A percentile compares a stretch with the other conserved stretches of the same genome.
These are phyloP conservation scores for Melastoma candidum DNA, from an alignment of 441 rosid species.

Conservation along the genomic window DNA sequence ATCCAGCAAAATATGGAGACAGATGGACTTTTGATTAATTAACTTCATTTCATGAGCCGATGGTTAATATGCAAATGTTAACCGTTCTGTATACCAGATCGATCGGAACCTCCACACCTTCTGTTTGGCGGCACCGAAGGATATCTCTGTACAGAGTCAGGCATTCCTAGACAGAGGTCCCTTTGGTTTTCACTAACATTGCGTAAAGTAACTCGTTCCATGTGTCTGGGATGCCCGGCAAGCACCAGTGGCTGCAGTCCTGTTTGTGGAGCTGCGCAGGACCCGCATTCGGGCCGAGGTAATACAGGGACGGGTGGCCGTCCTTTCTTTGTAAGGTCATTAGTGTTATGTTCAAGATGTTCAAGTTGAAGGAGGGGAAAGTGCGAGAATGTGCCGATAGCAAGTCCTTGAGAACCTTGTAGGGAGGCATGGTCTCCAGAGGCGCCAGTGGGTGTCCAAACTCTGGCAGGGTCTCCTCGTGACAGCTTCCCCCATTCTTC, in stretches of 20 bases:
- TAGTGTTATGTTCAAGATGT: slow-evolving; percentile 50
- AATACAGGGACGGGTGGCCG: slow-evolving; percentile 80
- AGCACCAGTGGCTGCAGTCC: slow-evolving; percentile 99
- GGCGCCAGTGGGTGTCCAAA: slow-evolving; percentile 42
- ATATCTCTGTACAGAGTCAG: too few species aligned
- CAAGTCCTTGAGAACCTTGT: slow-evolving; percentile 35
- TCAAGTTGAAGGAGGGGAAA: slow-evolving; percentile 17
- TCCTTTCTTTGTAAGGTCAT: slow-evolving; percentile 79
- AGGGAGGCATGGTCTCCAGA: slow-evolving; percentile 26
- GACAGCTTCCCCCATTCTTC: slow-evolving; percentile 79
- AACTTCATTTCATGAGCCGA: too few species aligned
- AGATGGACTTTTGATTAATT: too few species aligned
- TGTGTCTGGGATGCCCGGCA: slow-evolving; percentile 88
- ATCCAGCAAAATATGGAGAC: too few species aligned
- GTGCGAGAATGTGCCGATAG: slow-evolving; percentile 30
- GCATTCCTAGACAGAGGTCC: too few species aligned
- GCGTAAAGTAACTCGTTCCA: slow-evolving; percentile 92
- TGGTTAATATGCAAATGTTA: too few species aligned
- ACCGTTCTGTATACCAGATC: too few species aligned
- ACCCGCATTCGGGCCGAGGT: slow-evolving; percentile 35
- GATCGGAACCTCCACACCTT: too few species aligned
- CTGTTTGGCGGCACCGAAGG: too few species aligned
- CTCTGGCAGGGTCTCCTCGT: slow-evolving; percentile 71
- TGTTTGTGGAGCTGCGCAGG: slow-evolving; percentile 59
- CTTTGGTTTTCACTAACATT: too few species aligned